Evolutionary conservation across 148 eudicot genomes (phyloP), one percentile per base, ranked within the genome.

Genomic region (Mesembryanthemum crystallinum): DNA sequence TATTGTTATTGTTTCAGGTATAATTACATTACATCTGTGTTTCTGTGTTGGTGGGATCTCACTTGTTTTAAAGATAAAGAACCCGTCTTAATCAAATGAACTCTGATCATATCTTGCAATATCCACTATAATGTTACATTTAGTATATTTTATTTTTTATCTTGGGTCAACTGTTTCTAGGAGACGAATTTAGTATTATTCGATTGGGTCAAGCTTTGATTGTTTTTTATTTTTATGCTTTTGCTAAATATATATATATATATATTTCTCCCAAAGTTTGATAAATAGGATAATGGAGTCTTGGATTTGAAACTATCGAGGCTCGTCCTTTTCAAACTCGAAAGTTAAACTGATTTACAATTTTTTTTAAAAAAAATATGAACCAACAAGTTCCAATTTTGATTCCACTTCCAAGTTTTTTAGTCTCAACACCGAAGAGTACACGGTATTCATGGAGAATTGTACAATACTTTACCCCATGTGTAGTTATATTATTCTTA

Each of bases 91-190:
- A 67, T 54, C 75, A n/a, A 76, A 71, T 64, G 0, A 74, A 54
- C 42, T 37, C 62, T 64, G 58, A 65, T 81, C 79, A 68, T 77
- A 71, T 81, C 78, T 77, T 71, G 59, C 72, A 65, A 27, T 60
- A 80, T 71, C 66, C 67, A 51, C 75, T 62, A 51, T 25, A 67
- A 2, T 68, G 21, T n/a, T n/a, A n/a, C n/a, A n/a, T n/a, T n/a
- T 47, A 17, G 49, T 24, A 67, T 51, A 51, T 61, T 30, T 52
- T 14, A 55, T 49, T 72, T 51, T 69, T 74, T 27, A 14, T 55
- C 45, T 66, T 30, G 18, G 69, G 69, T 74, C 75, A 76, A 75
- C 75, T 58, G 47, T 64, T 58, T 72, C 33, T 52, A 67, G 54
- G 71, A 67, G 20, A 67, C 24, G 23, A 67, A 45, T 45, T 1